A percentile compares a stretch with the other conserved stretches of the same genome.
Conservation (phyloP, 2,329 filamentous ascomycete species). For the Ophiocordyceps camponoti-floridani region DNA sequence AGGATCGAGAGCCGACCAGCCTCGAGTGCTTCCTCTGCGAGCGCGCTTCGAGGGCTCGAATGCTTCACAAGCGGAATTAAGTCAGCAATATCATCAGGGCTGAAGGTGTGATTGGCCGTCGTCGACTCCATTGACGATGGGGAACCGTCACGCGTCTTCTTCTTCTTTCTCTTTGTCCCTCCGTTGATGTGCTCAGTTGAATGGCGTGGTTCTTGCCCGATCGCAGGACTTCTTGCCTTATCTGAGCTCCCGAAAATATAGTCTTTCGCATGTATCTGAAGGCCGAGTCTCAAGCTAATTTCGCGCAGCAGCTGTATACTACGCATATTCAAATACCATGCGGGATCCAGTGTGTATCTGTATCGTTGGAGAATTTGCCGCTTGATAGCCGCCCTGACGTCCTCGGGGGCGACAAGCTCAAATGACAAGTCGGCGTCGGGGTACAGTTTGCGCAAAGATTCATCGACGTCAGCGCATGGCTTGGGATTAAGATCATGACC, state of each 20-base stretch:
- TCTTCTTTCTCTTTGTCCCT: constrained; percentile 43
- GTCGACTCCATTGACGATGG: constrained; percentile 25
- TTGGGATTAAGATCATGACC: constrained; percentile 60
- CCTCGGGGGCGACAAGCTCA: constrained; percentile 58
- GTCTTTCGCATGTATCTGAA: constrained; percentile 65
- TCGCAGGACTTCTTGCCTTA: constrained; percentile 10
- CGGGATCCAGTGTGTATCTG: constrained; percentile 50
- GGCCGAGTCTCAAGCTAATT: constrained; percentile 69
- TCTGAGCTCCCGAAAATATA: constrained; percentile 16
- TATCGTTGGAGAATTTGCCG: constrained; percentile 57
- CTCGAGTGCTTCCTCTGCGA: constrained; percentile 91
- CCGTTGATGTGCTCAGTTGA: constrained; percentile 23
- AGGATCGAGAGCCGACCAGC: constrained; percentile 91
- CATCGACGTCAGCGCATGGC: constrained; percentile 62
- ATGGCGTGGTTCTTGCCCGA: constrained; percentile 14
- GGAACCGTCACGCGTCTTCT: constrained; percentile 36
- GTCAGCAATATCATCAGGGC: constrained; percentile 73
- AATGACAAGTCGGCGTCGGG: constrained; percentile 69
- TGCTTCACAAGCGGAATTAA: constrained; percentile 92
- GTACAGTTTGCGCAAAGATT: constrained; percentile 57
- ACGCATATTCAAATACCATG: constrained; percentile 51
- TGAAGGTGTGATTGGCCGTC: constrained; percentile 36
- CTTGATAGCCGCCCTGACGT: constrained; percentile 50
- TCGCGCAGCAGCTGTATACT: constrained; percentile 78
- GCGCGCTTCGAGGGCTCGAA: constrained; percentile 70